Evolutionary conservation across 2,329 filamentous ascomycete species (phyloP).

Genomic region (Xylariaceae sp.): DNA sequence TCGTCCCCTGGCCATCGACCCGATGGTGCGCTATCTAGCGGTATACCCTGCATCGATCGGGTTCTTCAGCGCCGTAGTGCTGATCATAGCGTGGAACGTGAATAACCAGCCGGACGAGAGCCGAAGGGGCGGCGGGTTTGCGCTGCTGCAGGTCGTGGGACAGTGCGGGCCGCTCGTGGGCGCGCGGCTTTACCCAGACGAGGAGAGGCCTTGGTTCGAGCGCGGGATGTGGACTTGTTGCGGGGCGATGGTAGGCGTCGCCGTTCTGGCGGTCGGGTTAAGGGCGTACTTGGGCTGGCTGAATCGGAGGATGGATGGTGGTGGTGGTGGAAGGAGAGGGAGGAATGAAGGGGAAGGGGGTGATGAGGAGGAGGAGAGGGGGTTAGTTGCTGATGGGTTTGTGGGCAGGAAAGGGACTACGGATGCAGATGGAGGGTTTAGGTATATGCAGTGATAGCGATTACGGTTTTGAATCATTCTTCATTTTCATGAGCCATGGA

Average conservation of each 20-base stretch:
- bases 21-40: constrained; percentile 62
- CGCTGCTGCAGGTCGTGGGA: constrained; percentile 75
- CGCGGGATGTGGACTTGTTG: constrained; percentile 61
- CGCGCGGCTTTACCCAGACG: constrained; percentile 59
- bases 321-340: too few species aligned
- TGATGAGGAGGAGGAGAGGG: constrained; percentile 9
- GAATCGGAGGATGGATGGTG: constrained; percentile 33
- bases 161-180: constrained; percentile 74
- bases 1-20: constrained; percentile 37
- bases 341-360: too few species aligned
- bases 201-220: constrained; percentile 58
- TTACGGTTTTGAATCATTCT: too few species aligned
- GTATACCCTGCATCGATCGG: constrained; percentile 75
- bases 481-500: too few species aligned
- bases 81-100: constrained; percentile 83
- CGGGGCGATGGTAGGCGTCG: constrained; percentile 58
- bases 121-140: constrained; percentile 71
- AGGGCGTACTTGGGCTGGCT: constrained; percentile 47
- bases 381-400: constrained; percentile 5
- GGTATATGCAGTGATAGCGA: constrained; percentile 10
- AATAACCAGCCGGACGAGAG: constrained; percentile 74
- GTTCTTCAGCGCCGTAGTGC: constrained; percentile 79
- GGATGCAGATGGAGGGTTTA: constrained; percentile 5
- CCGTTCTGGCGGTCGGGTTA: constrained; percentile 48
- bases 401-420: constrained; percentile 1